A percentile compares a stretch with the other conserved stretches of the same genome.
Evolutionary conservation across 805 yeast genomes (phyloP).

Genomic region (Spathaspora boniae): DNA sequence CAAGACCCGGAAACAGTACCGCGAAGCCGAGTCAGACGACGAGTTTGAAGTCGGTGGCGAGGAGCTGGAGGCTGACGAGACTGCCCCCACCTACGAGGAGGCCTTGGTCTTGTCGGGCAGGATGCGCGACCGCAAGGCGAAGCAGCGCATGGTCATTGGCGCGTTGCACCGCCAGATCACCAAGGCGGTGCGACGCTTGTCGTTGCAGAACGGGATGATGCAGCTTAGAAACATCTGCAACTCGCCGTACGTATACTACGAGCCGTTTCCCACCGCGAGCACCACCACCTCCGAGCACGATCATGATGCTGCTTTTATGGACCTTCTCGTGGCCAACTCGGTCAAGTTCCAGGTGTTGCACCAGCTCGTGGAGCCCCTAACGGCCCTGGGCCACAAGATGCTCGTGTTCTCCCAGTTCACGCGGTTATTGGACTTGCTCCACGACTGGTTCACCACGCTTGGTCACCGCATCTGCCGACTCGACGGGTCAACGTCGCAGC

Average conservation of each 20-base stretch:
- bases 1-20: conserved; percentile 6
- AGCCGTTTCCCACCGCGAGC: conserved; percentile 58
- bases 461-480: conserved; percentile 52
- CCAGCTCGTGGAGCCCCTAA: conserved; percentile 53
- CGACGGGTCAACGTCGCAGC: conserved; percentile 73
- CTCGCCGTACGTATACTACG: conserved; percentile 80
- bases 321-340: conserved; percentile 46
- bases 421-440: conserved; percentile 72
- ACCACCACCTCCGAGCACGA: conserved; percentile 25
- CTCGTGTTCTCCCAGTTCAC: conserved; percentile 88
- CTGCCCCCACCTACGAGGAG: conserved; percentile 2
- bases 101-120: conserved; percentile 1
- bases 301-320: too few species aligned
- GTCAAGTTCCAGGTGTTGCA: conserved; percentile 72
- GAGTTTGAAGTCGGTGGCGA: conserved; percentile 19
- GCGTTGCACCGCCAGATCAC: conserved; percentile 12
- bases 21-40: conserved; percentile 28
- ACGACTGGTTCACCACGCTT: conserved; percentile 63
- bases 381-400: conserved; percentile 57
- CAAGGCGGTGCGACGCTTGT: conserved; percentile 29
- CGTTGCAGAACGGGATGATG: conserved; percentile 65
- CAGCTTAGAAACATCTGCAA: conserved; percentile 82
- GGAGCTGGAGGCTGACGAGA: neutral
- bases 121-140: conserved; percentile 6
- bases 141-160: conserved; percentile 13